These are phyloP conservation scores for Saturnispora saitoi DNA, from an alignment of 805 yeast species.

Conservation along the genomic window DNA sequence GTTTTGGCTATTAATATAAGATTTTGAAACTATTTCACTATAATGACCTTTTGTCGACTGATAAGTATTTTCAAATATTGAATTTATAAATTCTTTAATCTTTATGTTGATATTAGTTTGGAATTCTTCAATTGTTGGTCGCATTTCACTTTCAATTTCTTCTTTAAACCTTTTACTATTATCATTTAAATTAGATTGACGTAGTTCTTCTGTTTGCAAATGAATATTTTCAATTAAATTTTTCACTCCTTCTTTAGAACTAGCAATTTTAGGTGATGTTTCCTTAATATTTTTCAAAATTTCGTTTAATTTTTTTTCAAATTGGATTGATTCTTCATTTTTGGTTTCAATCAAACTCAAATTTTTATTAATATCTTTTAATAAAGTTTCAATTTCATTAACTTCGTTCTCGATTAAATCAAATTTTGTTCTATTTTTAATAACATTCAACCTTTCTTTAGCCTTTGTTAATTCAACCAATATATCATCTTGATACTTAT, in stretches of 20 bases:
- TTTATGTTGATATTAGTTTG: neutral
- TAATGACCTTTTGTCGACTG: slow-evolving; percentile 4
- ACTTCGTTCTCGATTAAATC: neutral
- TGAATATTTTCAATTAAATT: neutral
- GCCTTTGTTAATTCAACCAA: neutral
- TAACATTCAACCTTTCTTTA: neutral
- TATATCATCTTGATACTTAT: neutral
- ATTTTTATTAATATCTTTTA: neutral
- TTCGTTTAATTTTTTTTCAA: neutral
- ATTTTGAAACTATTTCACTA: neutral
- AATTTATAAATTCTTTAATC: neutral
- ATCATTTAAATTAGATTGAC: neutral
- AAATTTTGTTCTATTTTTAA: neutral
- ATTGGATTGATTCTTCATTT: neutral
- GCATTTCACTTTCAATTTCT: neutral
- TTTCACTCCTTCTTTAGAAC: neutral
- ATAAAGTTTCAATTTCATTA: neutral
- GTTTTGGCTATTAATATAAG: slow-evolving; percentile 3
- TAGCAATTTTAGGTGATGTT: neutral
- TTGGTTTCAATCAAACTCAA: neutral
- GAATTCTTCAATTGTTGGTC: neutral
- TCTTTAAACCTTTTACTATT: neutral
- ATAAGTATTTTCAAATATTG: neutral
- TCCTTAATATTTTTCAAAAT: neutral
- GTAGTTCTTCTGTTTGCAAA: neutral